Base-by-base conservation (phyloP, 495 filamentous ascomycete species). In the Copromyces sp. region DNA sequence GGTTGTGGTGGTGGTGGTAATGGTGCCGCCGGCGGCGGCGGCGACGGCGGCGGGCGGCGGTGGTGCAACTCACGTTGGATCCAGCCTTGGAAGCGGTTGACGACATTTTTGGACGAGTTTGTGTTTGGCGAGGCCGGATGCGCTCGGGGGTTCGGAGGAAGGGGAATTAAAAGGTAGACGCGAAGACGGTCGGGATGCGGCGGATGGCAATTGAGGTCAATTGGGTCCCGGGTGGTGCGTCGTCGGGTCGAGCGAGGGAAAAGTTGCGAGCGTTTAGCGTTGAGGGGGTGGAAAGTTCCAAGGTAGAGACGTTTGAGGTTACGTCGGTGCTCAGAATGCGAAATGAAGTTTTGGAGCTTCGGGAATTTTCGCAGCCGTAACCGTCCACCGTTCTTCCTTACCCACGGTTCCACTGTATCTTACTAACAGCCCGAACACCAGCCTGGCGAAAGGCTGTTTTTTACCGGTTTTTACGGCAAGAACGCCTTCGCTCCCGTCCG, bases 41-140 rank as follows among this genome's bases (percentile, higher is more conserved):
- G 41, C 69, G 45, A 47, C 45, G 65, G 72, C 47, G 69, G 45
- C 45, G 70, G 37, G 69, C 65, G 38, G 38, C 68, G 72, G 41
- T 74, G 45, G 53, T 38, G 65, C 69, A 41, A 85, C 87, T 78
- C 85, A 91, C 89, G 81, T 91, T 91, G 77, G 88, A 86, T 79
- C 88, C 88, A 74, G 86, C 85, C 72, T 86, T 86, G 76, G 87
- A 80, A 79, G 53, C 53, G 53, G 29, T 65, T 65, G 53, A 65
- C 53, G 83, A 82, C 87, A 89, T 88, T 74, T 78, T 77, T 68
- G 71, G 44, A 69, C 68, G 65, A 53, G 59, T 40, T 32, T 65
- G 37, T 47, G 68, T 70, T 61, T 69, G 40, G 35, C 40, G 47
- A 69, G 71, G 69, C 73, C 68, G 68, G 20, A 39, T 61, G 44